Conservation (phyloP, 345 rosid species). For the Citropsis articulata region DNA sequence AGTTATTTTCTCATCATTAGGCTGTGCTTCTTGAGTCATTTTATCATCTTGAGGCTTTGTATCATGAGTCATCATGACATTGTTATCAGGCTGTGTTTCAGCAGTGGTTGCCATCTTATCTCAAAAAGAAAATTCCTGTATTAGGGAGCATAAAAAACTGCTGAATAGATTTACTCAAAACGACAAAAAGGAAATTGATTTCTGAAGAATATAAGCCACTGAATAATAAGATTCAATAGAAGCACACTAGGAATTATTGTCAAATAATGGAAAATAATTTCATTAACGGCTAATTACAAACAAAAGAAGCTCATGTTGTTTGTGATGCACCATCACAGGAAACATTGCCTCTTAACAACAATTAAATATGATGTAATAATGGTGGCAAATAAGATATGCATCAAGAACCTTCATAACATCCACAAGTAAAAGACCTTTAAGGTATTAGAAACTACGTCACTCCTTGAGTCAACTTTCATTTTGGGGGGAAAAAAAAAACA, state of each 20-base stretch:
- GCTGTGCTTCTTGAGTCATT: background rate
- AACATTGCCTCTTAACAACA: background rate
- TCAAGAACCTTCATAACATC: background rate
- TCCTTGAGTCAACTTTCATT: background rate
- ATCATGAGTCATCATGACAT: background rate
- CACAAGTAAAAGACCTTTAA: background rate
- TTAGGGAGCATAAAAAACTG: conserved; percentile 7
- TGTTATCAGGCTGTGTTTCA: conserved; percentile 13
- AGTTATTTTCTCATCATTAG: background rate
- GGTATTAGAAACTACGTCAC: background rate
- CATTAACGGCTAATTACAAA: background rate
- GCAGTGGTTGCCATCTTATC: conserved; percentile 29
- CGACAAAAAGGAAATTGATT: background rate
- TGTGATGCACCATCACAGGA: background rate
- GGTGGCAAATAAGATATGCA: background rate
- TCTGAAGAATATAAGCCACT: background rate
- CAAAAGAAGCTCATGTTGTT: background rate
- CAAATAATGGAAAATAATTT: background rate
- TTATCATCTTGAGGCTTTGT: background rate
- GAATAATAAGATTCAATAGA: background rate
- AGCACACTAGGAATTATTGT: too few species aligned
- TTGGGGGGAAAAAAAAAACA: background rate
- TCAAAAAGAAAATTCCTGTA: conserved; percentile 19
- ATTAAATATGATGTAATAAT: background rate
- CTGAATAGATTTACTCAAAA: background rate